phyloP scores from a whole-genome alignment of 148 eudicot genomes.

The Rheum nobile region DNA sequence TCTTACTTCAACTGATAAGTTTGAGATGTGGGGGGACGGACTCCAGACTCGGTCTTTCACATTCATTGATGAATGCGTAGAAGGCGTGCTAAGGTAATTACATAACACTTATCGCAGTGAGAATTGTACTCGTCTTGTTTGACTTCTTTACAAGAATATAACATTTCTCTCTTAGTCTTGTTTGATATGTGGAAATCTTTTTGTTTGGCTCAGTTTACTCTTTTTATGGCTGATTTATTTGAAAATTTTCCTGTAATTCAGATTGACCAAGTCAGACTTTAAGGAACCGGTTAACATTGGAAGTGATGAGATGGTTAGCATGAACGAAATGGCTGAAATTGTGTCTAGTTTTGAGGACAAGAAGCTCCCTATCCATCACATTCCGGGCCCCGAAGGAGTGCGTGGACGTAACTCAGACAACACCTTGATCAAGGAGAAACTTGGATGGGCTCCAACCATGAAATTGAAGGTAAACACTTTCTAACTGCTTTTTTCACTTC shows the following conservation, averaged over 20 bases:
- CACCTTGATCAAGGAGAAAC: slow-evolving; percentile 84
- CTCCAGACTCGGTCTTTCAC: slow-evolving; percentile 45
- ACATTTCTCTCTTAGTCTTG: background rate
- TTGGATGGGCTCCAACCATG: slow-evolving; percentile 98
- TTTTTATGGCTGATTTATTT: background rate
- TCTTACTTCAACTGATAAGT: slow-evolving; percentile 36
- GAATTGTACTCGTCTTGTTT: too few species aligned
- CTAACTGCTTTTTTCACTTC: background rate
- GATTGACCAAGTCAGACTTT: slow-evolving; percentile 88
- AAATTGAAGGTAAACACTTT: slow-evolving; percentile 44
- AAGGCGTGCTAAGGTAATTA: slow-evolving; percentile 40
- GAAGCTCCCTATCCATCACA: slow-evolving; percentile 81
- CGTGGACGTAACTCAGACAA: slow-evolving; percentile 97
- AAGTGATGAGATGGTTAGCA: slow-evolving; percentile 98
- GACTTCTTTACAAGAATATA: background rate
- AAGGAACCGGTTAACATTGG: slow-evolving; percentile 89
- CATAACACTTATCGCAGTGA: background rate
- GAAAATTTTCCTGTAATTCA: slow-evolving; percentile 2
- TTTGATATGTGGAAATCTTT: background rate
- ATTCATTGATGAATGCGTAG: slow-evolving; percentile 50
- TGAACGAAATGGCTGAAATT: slow-evolving; percentile 97
- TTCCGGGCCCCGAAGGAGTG: slow-evolving; percentile 97
- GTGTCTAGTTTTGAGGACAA: slow-evolving; percentile 70
- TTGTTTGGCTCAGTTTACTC: too few species aligned
- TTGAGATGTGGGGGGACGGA: slow-evolving; percentile 56